phyloP scores from a whole-genome alignment of 495 filamentous ascomycete species.

The Pyrenopolyporus hunteri region DNA sequence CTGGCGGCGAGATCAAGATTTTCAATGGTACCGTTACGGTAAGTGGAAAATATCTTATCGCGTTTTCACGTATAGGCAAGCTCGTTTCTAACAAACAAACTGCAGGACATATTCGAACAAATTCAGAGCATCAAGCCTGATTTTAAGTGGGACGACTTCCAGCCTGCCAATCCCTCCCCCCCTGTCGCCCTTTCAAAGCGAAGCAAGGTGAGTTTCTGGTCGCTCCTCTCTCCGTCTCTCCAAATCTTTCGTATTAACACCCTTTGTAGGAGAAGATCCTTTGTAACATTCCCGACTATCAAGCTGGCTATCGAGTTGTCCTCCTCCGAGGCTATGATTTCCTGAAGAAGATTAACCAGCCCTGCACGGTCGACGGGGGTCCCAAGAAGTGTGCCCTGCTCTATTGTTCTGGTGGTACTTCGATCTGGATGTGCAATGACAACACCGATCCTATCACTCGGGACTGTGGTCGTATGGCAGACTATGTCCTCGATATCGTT shows the following conservation, averaged over 20 bases:
- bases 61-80: neutral
- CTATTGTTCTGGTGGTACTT: neutral
- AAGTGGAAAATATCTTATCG: neutral
- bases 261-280: neutral
- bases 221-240: too few species aligned
- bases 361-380: slow-evolving; percentile 9
- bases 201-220: neutral
- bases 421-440: slow-evolving; percentile 31
- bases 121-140: slow-evolving; percentile 24
- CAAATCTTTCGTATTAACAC: neutral
- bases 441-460: neutral
- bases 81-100: neutral
- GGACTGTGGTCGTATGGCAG: slow-evolving; percentile 3
- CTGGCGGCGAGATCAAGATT: slow-evolving; percentile 14
- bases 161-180: neutral
- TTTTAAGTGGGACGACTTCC: slow-evolving; percentile 21
- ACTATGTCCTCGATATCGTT: slow-evolving; percentile 16
- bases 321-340: slow-evolving; percentile 11
- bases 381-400: slow-evolving; percentile 22
- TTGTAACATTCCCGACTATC: slow-evolving; percentile 9
- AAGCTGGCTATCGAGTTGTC: neutral
- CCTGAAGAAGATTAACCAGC: slow-evolving; percentile 7
- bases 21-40: slow-evolving; percentile 29
- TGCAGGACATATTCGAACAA: slow-evolving; percentile 13
- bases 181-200: neutral